Evolutionary conservation across 2,329 filamentous ascomycete species (phyloP).

Genomic region (Paraphaeosphaeria minitans): DNA sequence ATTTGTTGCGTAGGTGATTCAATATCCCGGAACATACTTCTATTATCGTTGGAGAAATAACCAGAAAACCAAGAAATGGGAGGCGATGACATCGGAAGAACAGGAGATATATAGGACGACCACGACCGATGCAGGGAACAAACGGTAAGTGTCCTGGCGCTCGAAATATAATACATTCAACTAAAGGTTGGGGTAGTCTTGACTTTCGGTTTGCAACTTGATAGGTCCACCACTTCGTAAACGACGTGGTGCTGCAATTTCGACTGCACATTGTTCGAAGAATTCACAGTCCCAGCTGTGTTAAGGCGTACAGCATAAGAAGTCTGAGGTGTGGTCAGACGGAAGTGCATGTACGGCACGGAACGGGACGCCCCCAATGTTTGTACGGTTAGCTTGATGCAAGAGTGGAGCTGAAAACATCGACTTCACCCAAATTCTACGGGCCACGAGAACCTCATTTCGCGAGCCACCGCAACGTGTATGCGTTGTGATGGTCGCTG

Average conservation of each 20-base stretch:
- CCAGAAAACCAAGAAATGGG: slow-evolving; percentile 51
- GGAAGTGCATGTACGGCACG: background rate
- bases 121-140: slow-evolving; percentile 43
- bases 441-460: background rate
- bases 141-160: slow-evolving; percentile 27
- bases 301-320: background rate
- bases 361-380: background rate
- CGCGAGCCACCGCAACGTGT: background rate
- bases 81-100: slow-evolving; percentile 49
- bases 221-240: background rate
- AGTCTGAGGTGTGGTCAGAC: background rate
- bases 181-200: background rate
- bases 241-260: background rate
- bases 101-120: slow-evolving; percentile 52
- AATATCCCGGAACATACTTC: slow-evolving; percentile 18
- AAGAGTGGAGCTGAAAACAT: background rate
- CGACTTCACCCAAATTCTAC: background rate
- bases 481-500: background rate
- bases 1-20: slow-evolving; percentile 7
- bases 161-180: slow-evolving; percentile 22
- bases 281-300: background rate
- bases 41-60: slow-evolving; percentile 43
- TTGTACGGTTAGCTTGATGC: background rate
- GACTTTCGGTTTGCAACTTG: slow-evolving; percentile 11
- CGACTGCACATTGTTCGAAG: background rate